Percentiles rank a stretch among this genome's conserved stretches.
Conservation (phyloP, 805 yeast genomes). For the Sugiyamaella smithiae region DNA sequence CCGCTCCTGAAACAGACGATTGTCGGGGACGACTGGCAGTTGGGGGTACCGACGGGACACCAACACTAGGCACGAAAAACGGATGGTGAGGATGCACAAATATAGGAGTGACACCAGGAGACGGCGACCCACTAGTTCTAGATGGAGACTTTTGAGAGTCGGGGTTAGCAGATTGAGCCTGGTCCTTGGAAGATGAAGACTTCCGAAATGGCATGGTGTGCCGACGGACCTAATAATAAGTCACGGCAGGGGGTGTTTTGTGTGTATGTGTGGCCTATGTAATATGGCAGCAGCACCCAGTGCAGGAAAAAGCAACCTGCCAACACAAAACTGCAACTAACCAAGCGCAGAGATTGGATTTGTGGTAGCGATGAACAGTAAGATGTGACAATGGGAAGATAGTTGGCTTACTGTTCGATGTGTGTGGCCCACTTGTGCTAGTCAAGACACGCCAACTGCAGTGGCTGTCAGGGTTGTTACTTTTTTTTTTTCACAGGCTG, state of each 20-base stretch:
- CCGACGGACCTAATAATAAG: background rate
- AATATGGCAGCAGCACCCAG: too few relatives aligned
- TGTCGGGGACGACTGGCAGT: background rate
- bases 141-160: background rate
- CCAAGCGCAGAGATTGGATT: too few relatives aligned
- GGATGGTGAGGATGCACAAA: constrained; percentile 2
- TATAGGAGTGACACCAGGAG: background rate
- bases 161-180: background rate
- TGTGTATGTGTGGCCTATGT: too few relatives aligned
- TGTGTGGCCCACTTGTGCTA: too few relatives aligned
- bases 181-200: background rate
- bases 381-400: too few relatives aligned
- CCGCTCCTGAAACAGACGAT: background rate
- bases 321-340: too few relatives aligned
- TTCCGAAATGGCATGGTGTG: constrained; percentile 3
- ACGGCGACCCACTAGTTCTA: background rate
- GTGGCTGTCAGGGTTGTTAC: too few relatives aligned
- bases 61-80: background rate
- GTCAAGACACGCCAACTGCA: too few relatives aligned
- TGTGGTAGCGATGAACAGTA: too few relatives aligned
- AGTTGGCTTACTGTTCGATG: too few relatives aligned
- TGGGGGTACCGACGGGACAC: background rate
- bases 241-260: background rate
- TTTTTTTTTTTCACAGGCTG: too few relatives aligned
- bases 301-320: too few relatives aligned